These are phyloP conservation scores for Sesbania bispinosa DNA, from an alignment of 306 rosid species.

Conservation along the genomic window DNA sequence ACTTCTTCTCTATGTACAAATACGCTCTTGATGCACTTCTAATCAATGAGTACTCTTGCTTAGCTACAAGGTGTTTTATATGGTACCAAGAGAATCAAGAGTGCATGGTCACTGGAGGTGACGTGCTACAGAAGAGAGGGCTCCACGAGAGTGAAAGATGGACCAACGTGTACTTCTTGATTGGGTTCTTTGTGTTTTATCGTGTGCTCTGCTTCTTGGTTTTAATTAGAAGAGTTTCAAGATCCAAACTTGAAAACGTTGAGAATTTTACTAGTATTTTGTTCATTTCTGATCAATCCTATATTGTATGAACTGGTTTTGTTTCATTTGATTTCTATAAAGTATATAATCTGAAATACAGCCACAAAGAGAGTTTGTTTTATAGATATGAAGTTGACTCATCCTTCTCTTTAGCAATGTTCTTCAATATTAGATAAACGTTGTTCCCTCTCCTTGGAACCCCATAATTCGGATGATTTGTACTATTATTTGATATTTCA, in stretches of 20 bases:
- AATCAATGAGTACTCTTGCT: conserved; percentile 78
- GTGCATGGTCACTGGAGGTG: conserved; percentile 79
- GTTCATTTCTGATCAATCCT: background rate
- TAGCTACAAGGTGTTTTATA: conserved; percentile 59
- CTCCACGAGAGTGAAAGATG: conserved; percentile 61
- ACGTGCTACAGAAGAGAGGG: conserved; percentile 65
- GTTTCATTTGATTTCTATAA: background rate
- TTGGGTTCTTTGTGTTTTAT: conserved; percentile 69
- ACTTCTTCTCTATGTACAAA: conserved; percentile 82
- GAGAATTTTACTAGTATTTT: background rate
- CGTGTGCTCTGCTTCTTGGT: conserved; percentile 84
- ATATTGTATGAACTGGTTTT: background rate
- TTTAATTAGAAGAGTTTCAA: conserved; percentile 77
- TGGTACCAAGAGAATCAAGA: conserved; percentile 57
- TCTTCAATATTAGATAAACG: background rate
- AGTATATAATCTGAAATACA: conserved; percentile 16
- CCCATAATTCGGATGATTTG: background rate
- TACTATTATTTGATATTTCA: conserved; percentile 3
- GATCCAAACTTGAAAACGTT: conserved; percentile 40
- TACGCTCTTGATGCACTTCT: conserved; percentile 88
- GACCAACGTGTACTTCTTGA: conserved; percentile 70
- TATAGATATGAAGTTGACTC: conserved; percentile 21
- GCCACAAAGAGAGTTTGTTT: conserved; percentile 18
- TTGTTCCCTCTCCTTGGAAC: conserved; percentile 6
- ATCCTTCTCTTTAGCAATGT: background rate